Base-by-base conservation (phyloP, 202 grass and related monocot genomes). In the Saccharum hybrid region DNA sequence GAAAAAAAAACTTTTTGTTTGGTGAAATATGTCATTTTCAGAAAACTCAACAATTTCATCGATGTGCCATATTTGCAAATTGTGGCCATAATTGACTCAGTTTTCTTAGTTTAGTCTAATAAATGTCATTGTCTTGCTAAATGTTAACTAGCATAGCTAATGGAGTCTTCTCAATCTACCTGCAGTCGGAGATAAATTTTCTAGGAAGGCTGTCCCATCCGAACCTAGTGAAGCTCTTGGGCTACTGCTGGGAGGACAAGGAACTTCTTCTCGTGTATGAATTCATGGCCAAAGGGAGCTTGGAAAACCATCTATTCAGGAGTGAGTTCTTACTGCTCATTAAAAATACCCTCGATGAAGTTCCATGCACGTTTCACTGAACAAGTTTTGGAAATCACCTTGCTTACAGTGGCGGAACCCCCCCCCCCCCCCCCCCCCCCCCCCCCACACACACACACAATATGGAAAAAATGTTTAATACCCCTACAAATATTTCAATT, bases 261-360 rank as follows among this genome's bases (percentile, higher is more conserved):
- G 94, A 97, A 30, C 92, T 97, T 48, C 19, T 97, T 39, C 94
- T 97, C 12, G 90, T 97, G 1, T 97, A 97, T 45, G 94, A 97
- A 73, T 92, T 92, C 79, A 90, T 97, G 94, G 83, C 94, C 59
- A 97, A 81, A 80, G 92, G 94, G 70, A 97, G 92, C 84, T 86
- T 97, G 82, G 94, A 97, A 87, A 97, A 97, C 79, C 94, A 97
- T 88, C 88, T 97, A 37, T 94, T 97, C 83, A 94, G 90, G 87
- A 94, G 94, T 97, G 71, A 93, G 90, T 88, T 60, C 45, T 88
- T 75, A 42, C 37, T 62, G 12, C 14, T 8, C 19, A 54, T 60
- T 45, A 69, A 15, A 67, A 51, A 76, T 82, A 10, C n/a, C 51
- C 10, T 63, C 0, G 14, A 63, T 36, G 12, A 34, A 60, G 15